Base-by-base conservation (phyloP, 306 rosid species). In the Fagus sylvatica region DNA sequence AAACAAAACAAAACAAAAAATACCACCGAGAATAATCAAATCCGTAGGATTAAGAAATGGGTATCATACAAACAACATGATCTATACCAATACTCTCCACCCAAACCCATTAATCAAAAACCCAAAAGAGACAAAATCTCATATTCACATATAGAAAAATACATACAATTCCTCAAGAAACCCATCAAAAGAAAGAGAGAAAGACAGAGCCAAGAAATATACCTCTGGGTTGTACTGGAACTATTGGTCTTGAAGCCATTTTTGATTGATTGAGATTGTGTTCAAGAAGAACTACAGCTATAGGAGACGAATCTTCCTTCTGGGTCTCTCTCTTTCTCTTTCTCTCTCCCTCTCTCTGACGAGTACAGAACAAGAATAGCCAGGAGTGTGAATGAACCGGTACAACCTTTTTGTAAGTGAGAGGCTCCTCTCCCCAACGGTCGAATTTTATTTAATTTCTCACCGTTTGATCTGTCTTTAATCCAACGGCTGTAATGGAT, bases 161-260 rank as follows among this genome's bases (percentile, higher is more conserved):
- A 33, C 19, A 33, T 37, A 71, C 71, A 11, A 33, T 53, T 22
- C 36, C 33, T 49, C 62, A 74, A 55, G 70, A 75, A 4, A 28
- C 19, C 33, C 53, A 62, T 2, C 1, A 22, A 22, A 22, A 22
- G 28, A 37, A 30, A 43, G 12, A 80, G 19, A 73, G 10, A 30
- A 12, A 54, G 11, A 22, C 28, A 19, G 33, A 48, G 39, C 16
- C 28, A 10, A n/a, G 12, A 3, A 22, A 53, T 76, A 53, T 76
- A 92, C 97, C 92, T 87, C 90, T 84, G 57, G 82, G 84, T 28
- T 90, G 93, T 79, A 76, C 92, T 37, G 87, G 92, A 84, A 84
- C 85, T 15, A 84, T 77, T 61, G 87, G 86, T 86, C 92, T 90
- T n/a, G 92, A 84, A 13, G 96, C 89, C 97, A 92, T 91, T 66